phyloP scores from a whole-genome alignment of 139 green algal genomes.

The Chlamydomonas sphaeroides region DNA sequence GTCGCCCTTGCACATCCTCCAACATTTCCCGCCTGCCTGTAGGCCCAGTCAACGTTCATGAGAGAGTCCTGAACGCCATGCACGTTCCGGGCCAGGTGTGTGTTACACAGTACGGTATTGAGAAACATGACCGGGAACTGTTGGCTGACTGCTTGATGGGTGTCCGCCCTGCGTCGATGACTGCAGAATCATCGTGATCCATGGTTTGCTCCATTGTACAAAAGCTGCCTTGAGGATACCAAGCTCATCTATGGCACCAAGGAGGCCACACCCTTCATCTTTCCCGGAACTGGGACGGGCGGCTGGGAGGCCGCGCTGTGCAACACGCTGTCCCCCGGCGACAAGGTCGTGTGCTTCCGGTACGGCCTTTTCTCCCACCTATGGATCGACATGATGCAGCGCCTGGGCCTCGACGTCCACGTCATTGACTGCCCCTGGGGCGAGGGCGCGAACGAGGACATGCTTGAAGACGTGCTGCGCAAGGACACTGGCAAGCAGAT shows the following conservation, averaged over 20 bases:
- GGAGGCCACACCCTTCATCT: slow-evolving; percentile 92
- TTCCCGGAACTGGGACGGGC: slow-evolving; percentile 86
- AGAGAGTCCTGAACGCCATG: slow-evolving; percentile 91
- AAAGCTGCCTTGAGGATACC: slow-evolving; percentile 81
- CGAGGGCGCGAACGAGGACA: slow-evolving; percentile 85
- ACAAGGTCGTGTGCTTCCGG: slow-evolving; percentile 87
- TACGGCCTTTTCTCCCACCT: slow-evolving; percentile 96
- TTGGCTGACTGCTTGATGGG: too few relatives aligned
- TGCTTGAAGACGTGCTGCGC: slow-evolving; percentile 73
- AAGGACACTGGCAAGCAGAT: slow-evolving; percentile 89
- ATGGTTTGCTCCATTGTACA: slow-evolving; percentile 91
- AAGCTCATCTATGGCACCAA: slow-evolving; percentile 87
- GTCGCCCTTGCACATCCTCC: too few relatives aligned
- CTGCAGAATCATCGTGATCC: slow-evolving; percentile 97
- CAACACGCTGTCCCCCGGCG: slow-evolving; percentile 96
- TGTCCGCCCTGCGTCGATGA: too few relatives aligned
- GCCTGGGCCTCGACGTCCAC: slow-evolving; percentile 92
- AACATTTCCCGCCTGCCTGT: too few relatives aligned
- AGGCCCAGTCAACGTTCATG: slow-evolving; percentile 98
- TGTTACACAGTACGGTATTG: too few relatives aligned
- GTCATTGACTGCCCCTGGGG: slow-evolving; percentile 93
- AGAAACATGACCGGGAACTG: too few relatives aligned
- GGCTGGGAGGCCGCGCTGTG: slow-evolving; percentile 93
- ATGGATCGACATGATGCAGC: slow-evolving; percentile 97
- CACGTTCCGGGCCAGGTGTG: slow-evolving; percentile 76